phyloP scores from a whole-genome alignment of 495 filamentous ascomycete genomes.

The Penicillium arizonense region DNA sequence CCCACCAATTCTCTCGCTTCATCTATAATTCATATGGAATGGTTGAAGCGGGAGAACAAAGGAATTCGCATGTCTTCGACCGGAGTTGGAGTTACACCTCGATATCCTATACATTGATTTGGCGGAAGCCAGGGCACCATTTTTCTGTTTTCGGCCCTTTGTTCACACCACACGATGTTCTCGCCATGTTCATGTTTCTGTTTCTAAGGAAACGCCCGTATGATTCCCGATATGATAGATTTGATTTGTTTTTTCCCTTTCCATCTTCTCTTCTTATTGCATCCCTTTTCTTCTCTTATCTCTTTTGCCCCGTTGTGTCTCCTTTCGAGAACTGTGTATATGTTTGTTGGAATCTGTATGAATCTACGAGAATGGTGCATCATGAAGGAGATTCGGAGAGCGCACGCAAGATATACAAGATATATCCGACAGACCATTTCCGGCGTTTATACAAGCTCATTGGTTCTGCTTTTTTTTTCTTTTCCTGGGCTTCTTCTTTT shows the following conservation, averaged over 20 bases:
- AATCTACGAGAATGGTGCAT: constrained; percentile 1
- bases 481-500: not conserved
- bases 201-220: constrained; percentile 8
- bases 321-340: constrained; percentile 1
- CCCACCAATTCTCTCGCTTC: not conserved
- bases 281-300: not conserved
- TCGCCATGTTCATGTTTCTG: not conserved
- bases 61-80: constrained; percentile 8
- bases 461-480: not conserved
- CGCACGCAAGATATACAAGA: not conserved
- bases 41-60: not conserved
- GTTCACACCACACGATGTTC: constrained; percentile 5
- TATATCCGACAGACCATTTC: constrained; percentile 1
- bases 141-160: constrained; percentile 14
- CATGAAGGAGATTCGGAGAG: not conserved
- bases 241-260: not conserved
- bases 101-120: constrained; percentile 1
- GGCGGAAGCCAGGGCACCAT: constrained; percentile 1
- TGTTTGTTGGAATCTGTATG: constrained; percentile 2
- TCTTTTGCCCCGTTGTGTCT: not conserved
- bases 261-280: not conserved
- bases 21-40: not conserved
- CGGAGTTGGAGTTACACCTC: constrained; percentile 13
- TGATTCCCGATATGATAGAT: constrained; percentile 17
- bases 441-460: not conserved